These are phyloP conservation scores for Penstemon davidsonii DNA, from an alignment of 257 asterid genomes.

Conservation along the genomic window DNA sequence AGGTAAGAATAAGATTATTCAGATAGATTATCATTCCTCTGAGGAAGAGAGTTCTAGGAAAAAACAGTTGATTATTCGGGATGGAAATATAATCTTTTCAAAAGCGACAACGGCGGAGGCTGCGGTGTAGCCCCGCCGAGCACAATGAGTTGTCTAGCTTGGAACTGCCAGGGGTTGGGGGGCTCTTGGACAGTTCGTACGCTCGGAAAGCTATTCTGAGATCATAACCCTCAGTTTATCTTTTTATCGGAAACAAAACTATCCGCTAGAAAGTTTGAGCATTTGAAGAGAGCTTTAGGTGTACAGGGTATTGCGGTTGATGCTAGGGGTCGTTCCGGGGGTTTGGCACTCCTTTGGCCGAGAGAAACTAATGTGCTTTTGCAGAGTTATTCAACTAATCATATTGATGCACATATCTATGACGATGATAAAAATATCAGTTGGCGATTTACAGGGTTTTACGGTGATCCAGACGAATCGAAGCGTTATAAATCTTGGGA, in stretches of 20 bases:
- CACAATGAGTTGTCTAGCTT: neutral
- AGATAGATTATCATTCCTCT: too few species aligned
- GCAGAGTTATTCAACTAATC: neutral
- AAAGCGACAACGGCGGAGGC: neutral
- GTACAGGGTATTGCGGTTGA: neutral
- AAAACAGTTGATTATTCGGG: too few species aligned
- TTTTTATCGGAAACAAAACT: neutral
- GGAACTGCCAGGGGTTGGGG: slow-evolving; percentile 3
- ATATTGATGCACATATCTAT: neutral
- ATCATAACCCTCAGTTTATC: neutral
- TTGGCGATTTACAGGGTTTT: neutral
- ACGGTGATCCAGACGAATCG: neutral
- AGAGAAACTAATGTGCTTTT: neutral
- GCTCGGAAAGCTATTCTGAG: neutral
- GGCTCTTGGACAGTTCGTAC: neutral
- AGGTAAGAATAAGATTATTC: too few species aligned
- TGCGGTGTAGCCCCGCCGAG: neutral
- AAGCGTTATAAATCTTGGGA: too few species aligned
- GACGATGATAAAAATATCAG: neutral
- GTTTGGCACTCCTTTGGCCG: neutral
- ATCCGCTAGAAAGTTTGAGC: neutral
- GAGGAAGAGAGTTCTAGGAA: too few species aligned
- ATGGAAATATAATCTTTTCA: too few species aligned
- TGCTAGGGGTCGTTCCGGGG: neutral
- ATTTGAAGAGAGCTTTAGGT: neutral